Evolutionary conservation across 2,329 filamentous ascomycete genomes (phyloP), one percentile per base, ranked within the genome.

Genomic region (Botrytis aclada): DNA sequence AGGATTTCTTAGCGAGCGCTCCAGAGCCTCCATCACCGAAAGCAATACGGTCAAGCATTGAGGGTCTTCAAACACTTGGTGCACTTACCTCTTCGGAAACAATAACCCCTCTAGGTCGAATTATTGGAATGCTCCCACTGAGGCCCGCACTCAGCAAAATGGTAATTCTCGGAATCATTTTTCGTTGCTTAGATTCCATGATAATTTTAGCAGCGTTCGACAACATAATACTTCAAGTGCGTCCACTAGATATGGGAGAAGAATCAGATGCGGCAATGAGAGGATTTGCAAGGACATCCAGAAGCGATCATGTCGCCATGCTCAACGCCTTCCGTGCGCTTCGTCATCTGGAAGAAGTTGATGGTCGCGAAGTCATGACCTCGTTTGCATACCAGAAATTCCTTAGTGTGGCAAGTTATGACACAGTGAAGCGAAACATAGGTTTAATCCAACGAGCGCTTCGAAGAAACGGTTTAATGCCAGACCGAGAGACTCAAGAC

Each of bases 151-250:
- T 94, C 80, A 93, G 93, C 64, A 98, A 98, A 83, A 86, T 99
- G 63, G 92, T 98, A 86, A 92, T 99, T 5, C 97, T 96, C 79
- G 96, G 95, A 14, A 92, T 93, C 22, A 94, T 96, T 62, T 98
- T 98, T 78, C 92, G 93, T 60, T 98, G 95, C 78, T 86, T 98
- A 18, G 94, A 97, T 78, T 90, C 95, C 70, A 93, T 92, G 76
- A 86, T 98, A 73, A 94, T 92, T 6, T 93, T 98, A 73, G 93
- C 95, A 1, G 91, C 94, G 18, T 95, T 97, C 47, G 86, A 98
- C n/a, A 96, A 93, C 72, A 90, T 92, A 34, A 90, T 89, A 77
- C 93, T 90, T 76, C 94, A 95, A 0, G 98, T 98, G 80, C 81
- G 95, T 3, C 91, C 91, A 1, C 93, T 94, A 0, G 90, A 94